These are phyloP conservation scores for Henckelia pumila DNA, from an alignment of 257 asterid species.

Conservation along the genomic window DNA sequence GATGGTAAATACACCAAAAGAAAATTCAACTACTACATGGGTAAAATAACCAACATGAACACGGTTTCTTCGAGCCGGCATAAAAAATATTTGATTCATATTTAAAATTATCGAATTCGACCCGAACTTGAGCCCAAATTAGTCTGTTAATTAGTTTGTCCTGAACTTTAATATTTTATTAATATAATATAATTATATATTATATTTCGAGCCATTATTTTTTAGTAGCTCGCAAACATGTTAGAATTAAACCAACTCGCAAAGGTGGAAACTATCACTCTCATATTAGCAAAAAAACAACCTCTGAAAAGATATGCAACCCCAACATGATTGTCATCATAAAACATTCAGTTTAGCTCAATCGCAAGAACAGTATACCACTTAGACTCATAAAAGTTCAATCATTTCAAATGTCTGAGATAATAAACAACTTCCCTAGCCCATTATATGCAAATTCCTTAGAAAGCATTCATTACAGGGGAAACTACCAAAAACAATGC, in stretches of 20 bases:
- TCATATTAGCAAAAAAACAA: neutral
- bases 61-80: no score
- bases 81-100: no score
- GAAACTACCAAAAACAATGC: no score
- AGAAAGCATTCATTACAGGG: neutral
- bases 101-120: no score
- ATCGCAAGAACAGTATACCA: neutral
- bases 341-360: neutral
- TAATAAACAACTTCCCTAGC: constrained; percentile 5
- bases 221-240: no score
- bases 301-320: neutral
- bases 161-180: no score
- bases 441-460: constrained; percentile 9
- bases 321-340: neutral
- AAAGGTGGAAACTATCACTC: neutral
- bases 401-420: constrained; percentile 6
- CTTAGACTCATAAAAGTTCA: neutral
- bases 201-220: no score
- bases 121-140: no score
- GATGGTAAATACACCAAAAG: constrained; percentile 4
- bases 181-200: no score
- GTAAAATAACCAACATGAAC: neutral
- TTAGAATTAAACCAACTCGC: neutral
- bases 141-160: no score
- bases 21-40: neutral